Evolutionary conservation across 208 protist species (phyloP).

Genomic region (Trypanosoma scelopori): DNA sequence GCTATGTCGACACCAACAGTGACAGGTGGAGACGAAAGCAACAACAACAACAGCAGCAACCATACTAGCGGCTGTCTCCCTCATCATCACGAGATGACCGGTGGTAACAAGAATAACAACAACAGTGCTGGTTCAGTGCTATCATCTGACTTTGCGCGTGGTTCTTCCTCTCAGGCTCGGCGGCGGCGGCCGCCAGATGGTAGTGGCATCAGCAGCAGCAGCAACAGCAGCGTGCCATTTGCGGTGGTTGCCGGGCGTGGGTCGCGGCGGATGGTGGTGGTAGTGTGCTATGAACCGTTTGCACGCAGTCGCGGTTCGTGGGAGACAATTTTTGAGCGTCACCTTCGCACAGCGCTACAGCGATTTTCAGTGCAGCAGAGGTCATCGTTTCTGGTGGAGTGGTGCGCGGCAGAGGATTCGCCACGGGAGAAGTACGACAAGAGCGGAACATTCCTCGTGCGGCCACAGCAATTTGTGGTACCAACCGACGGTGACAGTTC

Average conservation of each 20-base stretch:
- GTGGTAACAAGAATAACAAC: background rate
- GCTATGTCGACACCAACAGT: constrained; percentile 4
- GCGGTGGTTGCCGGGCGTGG: constrained; percentile 45
- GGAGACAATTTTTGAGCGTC: constrained; percentile 17
- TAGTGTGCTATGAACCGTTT: constrained; percentile 60
- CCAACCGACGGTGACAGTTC: constrained; percentile 31
- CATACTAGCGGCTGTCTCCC: background rate
- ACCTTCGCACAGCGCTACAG: constrained; percentile 13
- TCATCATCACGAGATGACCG: no score
- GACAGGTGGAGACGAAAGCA: background rate
- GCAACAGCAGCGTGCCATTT: constrained; percentile 26
- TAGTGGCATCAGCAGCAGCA: background rate
- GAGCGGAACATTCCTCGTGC: constrained; percentile 33
- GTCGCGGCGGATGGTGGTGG: constrained; percentile 48
- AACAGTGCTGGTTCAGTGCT: background rate
- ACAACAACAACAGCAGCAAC: constrained; percentile 19
- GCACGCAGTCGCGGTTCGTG: background rate
- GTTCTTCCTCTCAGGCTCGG: no score
- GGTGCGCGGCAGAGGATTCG: constrained; percentile 10
- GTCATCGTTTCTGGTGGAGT: constrained; percentile 1
- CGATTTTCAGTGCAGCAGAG: constrained; percentile 16
- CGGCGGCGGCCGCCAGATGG: background rate
- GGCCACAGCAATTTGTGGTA: constrained; percentile 46
- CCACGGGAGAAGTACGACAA: constrained; percentile 10
- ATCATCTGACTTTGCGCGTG: background rate